Percentiles rank a stretch among this genome's conserved stretches.
These are phyloP conservation scores for Xylariales sp. DNA, from an alignment of 2,329 filamentous ascomycete species.

Conservation along the genomic window DNA sequence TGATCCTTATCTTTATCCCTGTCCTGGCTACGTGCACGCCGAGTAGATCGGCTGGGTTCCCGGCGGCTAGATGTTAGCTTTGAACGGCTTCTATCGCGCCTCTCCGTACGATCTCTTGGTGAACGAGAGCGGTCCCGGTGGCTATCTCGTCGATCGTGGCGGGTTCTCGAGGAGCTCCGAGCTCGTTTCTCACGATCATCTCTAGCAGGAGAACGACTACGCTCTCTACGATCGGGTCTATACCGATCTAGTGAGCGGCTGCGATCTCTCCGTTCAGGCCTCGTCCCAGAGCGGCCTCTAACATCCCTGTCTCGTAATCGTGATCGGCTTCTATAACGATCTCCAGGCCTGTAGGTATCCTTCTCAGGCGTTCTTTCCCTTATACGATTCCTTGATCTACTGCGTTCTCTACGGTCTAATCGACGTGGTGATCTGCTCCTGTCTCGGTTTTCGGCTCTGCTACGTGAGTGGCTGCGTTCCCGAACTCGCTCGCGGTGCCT, in stretches of 20 bases:
- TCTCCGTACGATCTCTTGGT: slow-evolving; percentile 46
- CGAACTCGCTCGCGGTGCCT: slow-evolving; percentile 48
- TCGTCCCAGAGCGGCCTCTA: slow-evolving; percentile 42
- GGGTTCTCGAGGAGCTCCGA: slow-evolving; percentile 45
- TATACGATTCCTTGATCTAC: slow-evolving; percentile 53
- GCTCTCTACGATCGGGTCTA: slow-evolving; percentile 47
- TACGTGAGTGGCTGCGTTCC: slow-evolving; percentile 45
- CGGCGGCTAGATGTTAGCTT: slow-evolving; percentile 41
- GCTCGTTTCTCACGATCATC: slow-evolving; percentile 49
- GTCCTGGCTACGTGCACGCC: slow-evolving; percentile 41
- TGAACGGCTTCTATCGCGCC: slow-evolving; percentile 47
- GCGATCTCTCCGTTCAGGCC: slow-evolving; percentile 42
- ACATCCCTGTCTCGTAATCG: slow-evolving; percentile 45
- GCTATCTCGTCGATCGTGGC: slow-evolving; percentile 41
- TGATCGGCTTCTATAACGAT: slow-evolving; percentile 47
- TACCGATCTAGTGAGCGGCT: slow-evolving; percentile 48
- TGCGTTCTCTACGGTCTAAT: slow-evolving; percentile 48
- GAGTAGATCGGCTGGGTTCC: slow-evolving; percentile 41
- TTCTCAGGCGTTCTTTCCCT: slow-evolving; percentile 49
- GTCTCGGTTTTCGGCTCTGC: slow-evolving; percentile 48
- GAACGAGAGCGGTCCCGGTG: slow-evolving; percentile 50
- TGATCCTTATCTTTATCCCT: slow-evolving; percentile 42
- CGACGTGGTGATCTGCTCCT: slow-evolving; percentile 46
- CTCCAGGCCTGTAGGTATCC: slow-evolving; percentile 49
- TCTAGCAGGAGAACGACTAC: slow-evolving; percentile 46